Evolutionary conservation across 306 rosid species (phyloP).

Genomic region (Prunus armeniaca): DNA sequence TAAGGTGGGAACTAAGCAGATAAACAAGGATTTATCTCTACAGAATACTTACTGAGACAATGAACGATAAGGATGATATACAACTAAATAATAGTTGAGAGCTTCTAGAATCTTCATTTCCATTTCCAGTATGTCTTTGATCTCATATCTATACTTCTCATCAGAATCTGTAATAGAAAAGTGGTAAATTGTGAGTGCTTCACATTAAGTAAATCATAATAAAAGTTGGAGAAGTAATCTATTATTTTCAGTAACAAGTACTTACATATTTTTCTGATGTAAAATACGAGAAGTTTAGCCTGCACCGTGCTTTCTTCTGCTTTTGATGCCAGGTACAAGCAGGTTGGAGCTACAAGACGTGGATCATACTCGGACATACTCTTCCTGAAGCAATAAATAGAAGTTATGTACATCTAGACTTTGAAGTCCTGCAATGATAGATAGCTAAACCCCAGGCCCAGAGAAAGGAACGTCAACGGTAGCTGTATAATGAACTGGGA

Average conservation of each 20-base stretch:
- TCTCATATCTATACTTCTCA: constrained; percentile 78
- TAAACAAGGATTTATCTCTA: neutral
- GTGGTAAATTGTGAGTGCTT: constrained; percentile 20
- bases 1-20: neutral
- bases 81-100: constrained; percentile 82
- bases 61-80: constrained; percentile 90
- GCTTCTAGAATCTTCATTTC: constrained; percentile 98
- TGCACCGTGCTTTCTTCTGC: constrained; percentile 95
- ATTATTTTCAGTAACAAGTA: constrained; percentile 9
- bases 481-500: neutral
- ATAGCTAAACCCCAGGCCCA: neutral
- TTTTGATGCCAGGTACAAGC: constrained; percentile 89
- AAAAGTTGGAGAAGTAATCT: neutral
- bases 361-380: constrained; percentile 92
- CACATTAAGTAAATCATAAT: constrained; percentile 18
- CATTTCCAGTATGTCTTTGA: constrained; percentile 97
- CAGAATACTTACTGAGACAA: constrained; percentile 74
- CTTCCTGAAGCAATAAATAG: constrained; percentile 51
- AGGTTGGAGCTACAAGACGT: constrained; percentile 88
- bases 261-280: constrained; percentile 62
- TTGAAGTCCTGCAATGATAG: neutral
- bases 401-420: neutral
- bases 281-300: constrained; percentile 82
- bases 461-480: neutral
- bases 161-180: constrained; percentile 57